phyloP scores from a whole-genome alignment of 2,329 filamentous ascomycete genomes.

The Fusarium sublunatum region DNA sequence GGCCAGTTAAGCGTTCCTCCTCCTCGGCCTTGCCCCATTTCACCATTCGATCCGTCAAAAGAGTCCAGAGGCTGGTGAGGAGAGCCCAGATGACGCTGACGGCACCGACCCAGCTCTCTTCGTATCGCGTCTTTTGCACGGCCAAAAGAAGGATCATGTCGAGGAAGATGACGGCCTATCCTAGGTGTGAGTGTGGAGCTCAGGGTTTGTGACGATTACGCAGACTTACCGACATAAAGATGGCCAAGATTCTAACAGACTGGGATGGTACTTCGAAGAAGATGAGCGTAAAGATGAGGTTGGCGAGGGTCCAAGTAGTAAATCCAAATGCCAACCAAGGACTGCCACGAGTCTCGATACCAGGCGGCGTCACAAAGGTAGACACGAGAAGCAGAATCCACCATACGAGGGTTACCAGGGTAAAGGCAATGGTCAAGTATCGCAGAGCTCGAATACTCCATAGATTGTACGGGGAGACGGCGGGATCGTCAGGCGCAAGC shows the following conservation, averaged over 20 bases:
- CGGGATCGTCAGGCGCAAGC: constrained; percentile 57
- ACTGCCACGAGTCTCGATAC: constrained; percentile 87
- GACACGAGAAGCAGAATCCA: constrained; percentile 91
- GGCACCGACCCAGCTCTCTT: constrained; percentile 94
- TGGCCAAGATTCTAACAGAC: constrained; percentile 77
- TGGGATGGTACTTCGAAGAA: constrained; percentile 91
- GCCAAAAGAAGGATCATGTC: constrained; percentile 83
- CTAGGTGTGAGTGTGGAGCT: constrained; percentile 36
- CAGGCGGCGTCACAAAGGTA: constrained; percentile 89
- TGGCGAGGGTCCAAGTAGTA: constrained; percentile 79
- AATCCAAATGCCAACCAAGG: constrained; percentile 92
- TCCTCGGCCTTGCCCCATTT: constrained; percentile 93
- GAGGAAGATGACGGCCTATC: constrained; percentile 56
- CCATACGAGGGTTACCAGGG: constrained; percentile 85
- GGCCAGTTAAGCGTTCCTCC: constrained; percentile 90
- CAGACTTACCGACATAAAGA: constrained; percentile 66
- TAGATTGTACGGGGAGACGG: constrained; percentile 91
- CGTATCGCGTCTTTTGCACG: constrained; percentile 77
- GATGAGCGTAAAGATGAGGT: constrained; percentile 79
- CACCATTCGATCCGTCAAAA: constrained; percentile 83
- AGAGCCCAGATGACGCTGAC: constrained; percentile 84
- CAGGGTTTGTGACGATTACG: background rate
- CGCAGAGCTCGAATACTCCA: constrained; percentile 87
- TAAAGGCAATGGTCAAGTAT: constrained; percentile 80
- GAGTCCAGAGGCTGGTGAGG: constrained; percentile 80